phyloP scores from a whole-genome alignment of 148 eudicot species.

The Rhododendron williamsianum region DNA sequence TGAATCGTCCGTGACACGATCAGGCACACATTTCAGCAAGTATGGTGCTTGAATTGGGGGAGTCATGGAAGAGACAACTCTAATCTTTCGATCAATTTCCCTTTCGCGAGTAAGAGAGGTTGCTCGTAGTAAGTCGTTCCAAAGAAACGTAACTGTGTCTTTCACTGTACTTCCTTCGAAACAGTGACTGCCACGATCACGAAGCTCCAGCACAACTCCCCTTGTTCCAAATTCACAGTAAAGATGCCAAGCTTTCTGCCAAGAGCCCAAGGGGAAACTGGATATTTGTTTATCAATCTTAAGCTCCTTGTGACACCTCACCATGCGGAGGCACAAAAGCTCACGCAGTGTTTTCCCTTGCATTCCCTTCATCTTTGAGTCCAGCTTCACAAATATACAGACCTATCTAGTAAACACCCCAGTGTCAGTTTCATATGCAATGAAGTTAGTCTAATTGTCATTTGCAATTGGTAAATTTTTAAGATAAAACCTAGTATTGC shows the following conservation, averaged over 20 bases:
- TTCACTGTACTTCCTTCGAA: constrained; percentile 50
- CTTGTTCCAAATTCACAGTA: constrained; percentile 84
- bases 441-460: neutral
- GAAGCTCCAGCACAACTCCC: constrained; percentile 58
- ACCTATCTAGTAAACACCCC: constrained; percentile 39
- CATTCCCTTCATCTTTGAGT: constrained; percentile 24
- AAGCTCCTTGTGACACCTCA: constrained; percentile 69
- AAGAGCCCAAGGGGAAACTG: constrained; percentile 33
- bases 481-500: neutral
- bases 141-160: constrained; percentile 44
- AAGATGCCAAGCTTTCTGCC: constrained; percentile 67
- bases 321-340: constrained; percentile 52
- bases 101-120: constrained; percentile 56
- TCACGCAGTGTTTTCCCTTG: constrained; percentile 35
- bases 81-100: constrained; percentile 47
- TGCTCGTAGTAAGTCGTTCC: constrained; percentile 81
- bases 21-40: constrained; percentile 85
- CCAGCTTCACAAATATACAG: constrained; percentile 49
- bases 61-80: constrained; percentile 63
- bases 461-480: neutral
- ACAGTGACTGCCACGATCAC: constrained; percentile 55
- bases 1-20: constrained; percentile 83
- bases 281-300: constrained; percentile 50
- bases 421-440: neutral
- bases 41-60: constrained; percentile 90